A percentile compares a stretch with the other conserved stretches of the same genome.
These are phyloP conservation scores for Taiozyma sp. DNA, from an alignment of 1,139 yeast species.

Conservation along the genomic window DNA sequence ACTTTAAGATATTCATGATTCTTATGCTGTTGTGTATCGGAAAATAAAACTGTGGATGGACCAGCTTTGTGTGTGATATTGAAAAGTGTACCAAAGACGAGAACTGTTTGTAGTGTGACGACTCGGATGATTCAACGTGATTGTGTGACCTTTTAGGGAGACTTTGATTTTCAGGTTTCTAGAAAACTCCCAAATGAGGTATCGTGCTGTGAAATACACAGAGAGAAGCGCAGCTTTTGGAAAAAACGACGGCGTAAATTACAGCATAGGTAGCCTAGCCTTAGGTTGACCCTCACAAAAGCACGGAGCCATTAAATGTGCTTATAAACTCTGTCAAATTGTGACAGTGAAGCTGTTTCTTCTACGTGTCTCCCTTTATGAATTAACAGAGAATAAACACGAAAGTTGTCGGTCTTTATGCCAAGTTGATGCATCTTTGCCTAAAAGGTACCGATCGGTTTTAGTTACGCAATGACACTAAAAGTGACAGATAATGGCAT, in stretches of 20 bases:
- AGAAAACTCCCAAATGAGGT: background rate
- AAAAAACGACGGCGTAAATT: background rate
- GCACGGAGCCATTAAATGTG: too few relatives aligned
- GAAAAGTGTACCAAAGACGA: background rate
- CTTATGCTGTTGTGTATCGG: background rate
- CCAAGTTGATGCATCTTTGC: background rate
- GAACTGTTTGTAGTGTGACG: background rate
- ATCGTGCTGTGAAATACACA: background rate
- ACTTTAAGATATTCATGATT: slow-evolving; percentile 17
- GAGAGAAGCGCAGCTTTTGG: background rate
- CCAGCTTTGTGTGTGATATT: background rate
- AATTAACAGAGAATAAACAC: background rate
- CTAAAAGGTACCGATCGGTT: background rate
- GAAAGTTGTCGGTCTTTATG: background rate
- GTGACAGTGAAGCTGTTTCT: too few relatives aligned
- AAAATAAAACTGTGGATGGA: background rate
- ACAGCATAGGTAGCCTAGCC: background rate
- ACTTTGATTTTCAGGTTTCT: background rate
- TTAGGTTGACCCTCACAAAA: too few relatives aligned
- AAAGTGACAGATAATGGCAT: background rate
- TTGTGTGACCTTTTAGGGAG: background rate
- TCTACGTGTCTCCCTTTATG: background rate
- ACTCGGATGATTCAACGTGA: background rate
- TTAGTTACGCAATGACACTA: background rate
- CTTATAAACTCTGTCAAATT: too few relatives aligned